Evolutionary conservation across 768 basidiomycete species (phyloP).

Genomic region (Coprinopsis cinerea): DNA sequence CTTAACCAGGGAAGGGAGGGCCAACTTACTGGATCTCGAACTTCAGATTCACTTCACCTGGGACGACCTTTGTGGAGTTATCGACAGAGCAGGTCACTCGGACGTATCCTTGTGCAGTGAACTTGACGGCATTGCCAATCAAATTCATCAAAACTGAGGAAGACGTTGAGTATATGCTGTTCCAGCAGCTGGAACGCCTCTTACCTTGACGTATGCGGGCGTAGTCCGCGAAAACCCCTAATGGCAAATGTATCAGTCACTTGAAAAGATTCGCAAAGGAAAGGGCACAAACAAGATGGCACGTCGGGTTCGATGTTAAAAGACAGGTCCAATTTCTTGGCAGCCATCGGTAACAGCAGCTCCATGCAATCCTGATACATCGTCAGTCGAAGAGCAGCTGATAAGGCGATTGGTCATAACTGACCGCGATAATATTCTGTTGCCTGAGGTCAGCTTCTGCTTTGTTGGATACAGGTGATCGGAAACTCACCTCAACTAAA

Average conservation of each 20-base stretch:
- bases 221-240: slow-evolving; percentile 64
- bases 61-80: slow-evolving; percentile 21
- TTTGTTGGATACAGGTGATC: neutral
- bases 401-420: slow-evolving; percentile 15
- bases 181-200: neutral
- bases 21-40: slow-evolving; percentile 56
- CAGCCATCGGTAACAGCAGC: slow-evolving; percentile 66
- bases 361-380: slow-evolving; percentile 65
- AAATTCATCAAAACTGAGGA: slow-evolving; percentile 65
- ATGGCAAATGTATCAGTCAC: slow-evolving; percentile 21
- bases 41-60: slow-evolving; percentile 47
- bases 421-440: slow-evolving; percentile 61
- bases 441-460: neutral
- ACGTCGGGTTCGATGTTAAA: slow-evolving; percentile 67
- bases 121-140: slow-evolving; percentile 74
- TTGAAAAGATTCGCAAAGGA: neutral
- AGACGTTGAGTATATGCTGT: neutral
- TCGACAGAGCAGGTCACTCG: slow-evolving; percentile 58
- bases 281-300: slow-evolving; percentile 49
- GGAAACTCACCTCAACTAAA: slow-evolving; percentile 47
- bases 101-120: slow-evolving; percentile 59
- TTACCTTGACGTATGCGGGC: slow-evolving; percentile 68
- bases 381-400: neutral
- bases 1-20: neutral
- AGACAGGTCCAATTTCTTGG: slow-evolving; percentile 67